Evolutionary conservation across 371 early-diverging fungal genomes (phyloP).

Genomic region (Mucor irregularis): DNA sequence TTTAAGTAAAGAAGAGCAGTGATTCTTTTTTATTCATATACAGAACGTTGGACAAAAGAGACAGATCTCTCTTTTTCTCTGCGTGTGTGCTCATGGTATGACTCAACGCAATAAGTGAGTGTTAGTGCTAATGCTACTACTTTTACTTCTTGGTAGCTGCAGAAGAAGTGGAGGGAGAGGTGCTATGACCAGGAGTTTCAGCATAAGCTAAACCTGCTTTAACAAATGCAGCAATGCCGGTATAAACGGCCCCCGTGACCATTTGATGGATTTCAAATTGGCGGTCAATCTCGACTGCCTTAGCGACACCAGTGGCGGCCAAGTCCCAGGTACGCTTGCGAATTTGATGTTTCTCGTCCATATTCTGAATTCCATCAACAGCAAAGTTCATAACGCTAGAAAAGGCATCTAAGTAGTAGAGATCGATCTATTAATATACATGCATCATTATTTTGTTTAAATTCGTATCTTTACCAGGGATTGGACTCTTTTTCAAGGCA

Average conservation of each 20-base stretch:
- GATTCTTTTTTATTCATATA: no score
- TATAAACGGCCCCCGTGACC: conserved; percentile 52
- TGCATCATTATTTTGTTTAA: no score
- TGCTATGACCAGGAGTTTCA: conserved; percentile 43
- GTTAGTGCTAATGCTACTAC: no score
- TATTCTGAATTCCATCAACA: conserved; percentile 33
- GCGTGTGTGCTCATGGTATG: no score
- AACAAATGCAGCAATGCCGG: conserved; percentile 51
- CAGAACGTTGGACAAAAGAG: no score
- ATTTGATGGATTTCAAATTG: conserved; percentile 62
- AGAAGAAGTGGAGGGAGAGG: background rate
- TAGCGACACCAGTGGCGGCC: conserved; percentile 43
- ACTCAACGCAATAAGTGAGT: no score
- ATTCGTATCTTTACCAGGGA: conserved; percentile 49
- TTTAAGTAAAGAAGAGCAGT: no score
- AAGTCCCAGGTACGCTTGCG: conserved; percentile 57
- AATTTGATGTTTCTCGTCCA: conserved; percentile 55
- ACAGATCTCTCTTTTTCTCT: no score
- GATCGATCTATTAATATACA: background rate
- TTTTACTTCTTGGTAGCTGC: no score
- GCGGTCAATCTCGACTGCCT: conserved; percentile 57
- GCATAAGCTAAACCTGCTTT: conserved; percentile 65
- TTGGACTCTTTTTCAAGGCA: conserved; percentile 67
- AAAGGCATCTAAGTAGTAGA: conserved; percentile 38
- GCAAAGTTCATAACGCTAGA: conserved; percentile 43